Base-by-base conservation (phyloP, 768 basidiomycete species). In the Mycena rosella region DNA sequence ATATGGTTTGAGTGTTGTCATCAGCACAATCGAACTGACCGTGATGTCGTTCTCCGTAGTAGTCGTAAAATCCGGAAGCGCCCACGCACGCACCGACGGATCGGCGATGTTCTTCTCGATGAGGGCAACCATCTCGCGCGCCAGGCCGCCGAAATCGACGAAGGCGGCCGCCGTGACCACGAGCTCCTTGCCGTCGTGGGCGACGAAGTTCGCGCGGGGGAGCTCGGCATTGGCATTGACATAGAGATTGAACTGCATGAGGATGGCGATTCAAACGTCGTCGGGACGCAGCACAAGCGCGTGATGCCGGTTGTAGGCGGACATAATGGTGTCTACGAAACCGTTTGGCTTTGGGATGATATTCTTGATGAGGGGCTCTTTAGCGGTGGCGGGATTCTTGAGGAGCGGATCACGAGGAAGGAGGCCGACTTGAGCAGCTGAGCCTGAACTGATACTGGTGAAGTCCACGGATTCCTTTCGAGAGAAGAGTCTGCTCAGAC, bases 21-120 rank as follows among this genome's bases (percentile, higher is more conserved):
- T 84, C 76, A 83, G 77, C 57, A 79, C 2, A 24, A 47, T 26
- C 24, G 45, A 24, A 11, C 45, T 47, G 10, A 47, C 45, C 2
- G 77, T 77, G 2, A 70, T 78, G 55, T 85, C 85, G 36, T 75
- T 76, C 8, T 30, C n/a, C 1, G 81, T 84, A 5, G 86, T 86
- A 2, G 84, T 86, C 14, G 79, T 76, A 66, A 86, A 85, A 29
- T 77, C 58, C 4, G 84, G 85, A 18, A 81, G 73, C 36, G 84
- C 75, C 82, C 84, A 86, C 0, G 78, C 74, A 26, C 76, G 72
- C 2, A 86, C 69, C 0, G 68, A 60, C 5, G 76, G 71, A 61
- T 60, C 59, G 11, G 51, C 36, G 26, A 60, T 8, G 38, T 51
- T 60, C 48, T 51, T 51, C 26, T 60, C 48, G 48, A 60, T 18